These are phyloP conservation scores for Syzygium oleosum DNA, from an alignment of 345 rosid species.

Conservation along the genomic window DNA sequence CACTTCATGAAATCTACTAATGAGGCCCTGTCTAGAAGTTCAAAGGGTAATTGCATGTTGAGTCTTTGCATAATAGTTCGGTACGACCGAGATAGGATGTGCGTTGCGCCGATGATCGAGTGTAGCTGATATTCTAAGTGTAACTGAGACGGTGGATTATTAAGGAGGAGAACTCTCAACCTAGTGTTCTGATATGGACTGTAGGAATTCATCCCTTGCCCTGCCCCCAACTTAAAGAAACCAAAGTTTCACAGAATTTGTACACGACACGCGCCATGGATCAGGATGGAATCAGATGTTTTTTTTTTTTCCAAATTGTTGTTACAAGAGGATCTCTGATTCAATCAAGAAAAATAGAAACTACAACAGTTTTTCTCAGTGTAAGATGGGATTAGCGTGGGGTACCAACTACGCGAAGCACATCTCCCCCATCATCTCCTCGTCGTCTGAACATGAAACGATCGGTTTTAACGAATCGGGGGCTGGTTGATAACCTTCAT, in stretches of 20 bases:
- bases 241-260: background rate
- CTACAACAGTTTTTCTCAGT: background rate
- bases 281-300: background rate
- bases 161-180: background rate
- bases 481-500: conserved; percentile 32
- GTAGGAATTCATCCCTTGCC: background rate
- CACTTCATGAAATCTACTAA: background rate
- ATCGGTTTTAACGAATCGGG: conserved; percentile 11
- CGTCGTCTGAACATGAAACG: background rate
- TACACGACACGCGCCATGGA: background rate
- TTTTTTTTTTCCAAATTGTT: background rate
- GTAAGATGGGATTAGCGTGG: accelerated
- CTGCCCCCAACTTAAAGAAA: background rate
- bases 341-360: background rate
- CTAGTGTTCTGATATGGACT: background rate
- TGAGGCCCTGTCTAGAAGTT: background rate
- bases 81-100: background rate
- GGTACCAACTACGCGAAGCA: background rate
- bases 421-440: background rate
- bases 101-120: background rate
- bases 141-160: background rate
- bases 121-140: no score
- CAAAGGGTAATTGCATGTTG: background rate
- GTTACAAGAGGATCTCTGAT: background rate
- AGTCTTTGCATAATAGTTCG: background rate